A percentile compares a stretch with the other conserved stretches of the same genome.
Evolutionary conservation across 2,329 filamentous ascomycete genomes (phyloP).

Genomic region (Monilinia fructigena): DNA sequence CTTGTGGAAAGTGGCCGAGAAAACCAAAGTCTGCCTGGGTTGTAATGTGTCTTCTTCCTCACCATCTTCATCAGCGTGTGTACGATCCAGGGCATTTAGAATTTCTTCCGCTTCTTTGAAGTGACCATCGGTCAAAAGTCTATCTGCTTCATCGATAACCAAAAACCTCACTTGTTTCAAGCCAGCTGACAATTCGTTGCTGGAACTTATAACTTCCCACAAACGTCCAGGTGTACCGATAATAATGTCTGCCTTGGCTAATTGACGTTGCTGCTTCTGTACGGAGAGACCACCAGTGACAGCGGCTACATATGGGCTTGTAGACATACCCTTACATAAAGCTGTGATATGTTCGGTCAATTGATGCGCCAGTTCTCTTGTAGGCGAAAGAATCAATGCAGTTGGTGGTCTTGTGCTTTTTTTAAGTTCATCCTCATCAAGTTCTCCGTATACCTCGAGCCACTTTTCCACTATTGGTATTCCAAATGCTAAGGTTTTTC

Average conservation of each 20-base stretch:
- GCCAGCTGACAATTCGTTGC: conserved; percentile 64
- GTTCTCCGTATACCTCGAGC: conserved; percentile 52
- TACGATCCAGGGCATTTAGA: conserved; percentile 72
- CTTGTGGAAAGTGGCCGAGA: conserved; percentile 94
- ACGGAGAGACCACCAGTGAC: conserved; percentile 90
- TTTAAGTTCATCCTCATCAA: conserved; percentile 42
- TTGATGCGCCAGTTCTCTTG: conserved; percentile 90
- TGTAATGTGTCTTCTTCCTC: conserved; percentile 48
- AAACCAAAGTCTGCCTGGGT: conserved; percentile 83
- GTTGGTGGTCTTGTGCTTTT: conserved; percentile 53
- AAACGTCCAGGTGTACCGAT: conserved; percentile 87
- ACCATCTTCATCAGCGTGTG: conserved; percentile 50
- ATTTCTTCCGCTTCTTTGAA: conserved; percentile 95
- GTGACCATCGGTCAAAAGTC: conserved; percentile 85
- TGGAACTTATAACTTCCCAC: conserved; percentile 88
- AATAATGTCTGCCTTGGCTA: conserved; percentile 86
- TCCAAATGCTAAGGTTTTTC: conserved; percentile 92
- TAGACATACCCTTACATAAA: conserved; percentile 62
- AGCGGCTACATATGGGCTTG: conserved; percentile 73
- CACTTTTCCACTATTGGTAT: conserved; percentile 89
- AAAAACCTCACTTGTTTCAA: conserved; percentile 77
- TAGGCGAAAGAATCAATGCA: conserved; percentile 84
- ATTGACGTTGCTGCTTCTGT: conserved; percentile 87
- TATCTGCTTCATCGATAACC: conserved; percentile 91
- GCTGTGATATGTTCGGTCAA: conserved; percentile 77